Evolutionary conservation across 73 alveolate genomes (phyloP), one percentile per base, ranked within the genome.

Genomic region (Paraurostyla sp.): DNA sequence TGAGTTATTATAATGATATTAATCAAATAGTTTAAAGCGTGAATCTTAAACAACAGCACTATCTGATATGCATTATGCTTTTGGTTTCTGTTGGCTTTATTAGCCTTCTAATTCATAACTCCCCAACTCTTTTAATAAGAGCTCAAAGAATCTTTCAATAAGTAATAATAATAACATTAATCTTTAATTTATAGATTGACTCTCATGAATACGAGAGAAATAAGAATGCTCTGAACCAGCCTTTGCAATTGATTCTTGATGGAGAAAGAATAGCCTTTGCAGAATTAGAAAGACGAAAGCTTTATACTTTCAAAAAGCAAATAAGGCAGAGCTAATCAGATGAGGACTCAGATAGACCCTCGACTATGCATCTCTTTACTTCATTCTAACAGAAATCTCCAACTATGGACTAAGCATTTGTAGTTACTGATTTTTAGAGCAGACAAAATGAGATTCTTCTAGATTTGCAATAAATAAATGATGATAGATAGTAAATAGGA

Each of bases 211-310:
- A 60, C 32, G 22, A 60, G 23, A 30, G 50, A 60, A 60, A 25
- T 30, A 60, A 29, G 9, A 32, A 60, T 13, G 3, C 32, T 6
- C 25, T 60, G 50, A 33, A 60, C 3, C 51, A 60, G 22, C 45
- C 45, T 25, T 33, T 60, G 25, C 9, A 9, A 9, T 60, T 60
- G 32, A 60, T 60, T 9, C 50, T 60, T 11, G 78, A 60, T 13
- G 78, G 78, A 9, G 78, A 60, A 27, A 60, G 78, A 60, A 60
- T 60, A 7, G 45, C 78, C 23, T 60, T 29, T 60, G 16, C 9
- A 60, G 78, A 60, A 60, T 9, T 60, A 13, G 78, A 60, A 25
- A 60, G 78, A 60, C 22, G 78, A 60, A 60, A 60, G 25, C 9
- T 13, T 29, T 7, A 33, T 9, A 9, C 7, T 20, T 30, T 29